Evolutionary conservation across 345 rosid species (phyloP), one percentile per base, ranked within the genome.

Genomic region (Pistacia vera): DNA sequence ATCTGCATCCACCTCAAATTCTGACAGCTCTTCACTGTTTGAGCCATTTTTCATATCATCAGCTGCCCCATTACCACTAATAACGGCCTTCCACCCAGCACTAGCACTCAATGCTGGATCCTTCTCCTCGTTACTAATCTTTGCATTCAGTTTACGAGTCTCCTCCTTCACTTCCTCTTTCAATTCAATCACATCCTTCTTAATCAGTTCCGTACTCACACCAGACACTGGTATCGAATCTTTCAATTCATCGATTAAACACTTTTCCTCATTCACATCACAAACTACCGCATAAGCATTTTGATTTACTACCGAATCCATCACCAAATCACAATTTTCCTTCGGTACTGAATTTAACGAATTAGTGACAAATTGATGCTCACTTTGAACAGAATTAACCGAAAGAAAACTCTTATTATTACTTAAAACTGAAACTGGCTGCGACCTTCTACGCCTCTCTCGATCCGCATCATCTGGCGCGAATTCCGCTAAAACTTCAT

Each of bases 71-170:
- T 79, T 89, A 71, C 77, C 85, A 46, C 79, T 81, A 70, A 81
- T 89, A 44, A 90, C 86, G 3, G 84, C 95, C 79, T 88, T 88
- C 98, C 99, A 96, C 61, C 87, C 98, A 58, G 94, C 94, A 63
- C 84, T 89, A 7, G 99, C 99, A 72, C 97, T 91, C 68, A 88
- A 77, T 66, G 89, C 77, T 5, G 86, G 79, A 84, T 93, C 97
- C 77, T 80, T 89, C 80, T 85, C 86, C 78, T 85, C 95, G 12
- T 57, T 63, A 68, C 62, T 77, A 81, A 91, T 84, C 81, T 81
- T 92, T 6, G 98, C 99, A 83, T 96, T 96, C 70, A 96, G 85
- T 48, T 82, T 83, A 73, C 30, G 81, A 20, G 71, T 74, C 54
- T 69, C 84, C 72, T 77, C 79, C 75, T 83, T 72, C 54, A 14